These are phyloP conservation scores for Leptosphaerulina australis DNA, from an alignment of 2,329 filamentous ascomycete genomes.

Conservation along the genomic window DNA sequence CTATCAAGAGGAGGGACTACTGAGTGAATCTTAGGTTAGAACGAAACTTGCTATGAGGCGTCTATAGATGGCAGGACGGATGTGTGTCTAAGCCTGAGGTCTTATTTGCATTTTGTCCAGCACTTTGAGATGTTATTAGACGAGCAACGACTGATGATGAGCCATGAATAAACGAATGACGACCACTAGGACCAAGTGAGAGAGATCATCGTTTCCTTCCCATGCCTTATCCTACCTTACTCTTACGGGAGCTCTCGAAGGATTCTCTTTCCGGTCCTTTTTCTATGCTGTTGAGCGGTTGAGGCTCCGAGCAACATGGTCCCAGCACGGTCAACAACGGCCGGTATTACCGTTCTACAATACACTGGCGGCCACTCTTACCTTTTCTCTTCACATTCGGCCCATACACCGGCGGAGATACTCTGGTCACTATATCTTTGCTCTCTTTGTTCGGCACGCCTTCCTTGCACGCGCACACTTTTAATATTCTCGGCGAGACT, in stretches of 20 bases:
- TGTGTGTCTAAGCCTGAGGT: neutral
- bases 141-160: neutral
- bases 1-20: constrained; percentile 10
- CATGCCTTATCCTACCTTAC: neutral
- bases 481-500: neutral
- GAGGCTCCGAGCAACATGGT: neutral
- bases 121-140: neutral
- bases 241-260: neutral
- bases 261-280: neutral
- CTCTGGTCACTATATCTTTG: neutral
- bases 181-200: neutral
- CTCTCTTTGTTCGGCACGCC: constrained; percentile 4
- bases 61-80: neutral
- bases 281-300: neutral
- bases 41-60: neutral
- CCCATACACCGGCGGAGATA: neutral
- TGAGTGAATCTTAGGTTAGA: neutral
- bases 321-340: neutral
- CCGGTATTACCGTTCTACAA: neutral
- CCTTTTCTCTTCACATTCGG: neutral
- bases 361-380: neutral
- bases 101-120: neutral
- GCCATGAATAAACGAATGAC: constrained; percentile 1
- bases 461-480: neutral
- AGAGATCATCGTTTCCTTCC: neutral